Evolutionary conservation across 768 basidiomycete species (phyloP), one percentile per base, ranked within the genome.

Genomic region (Trametes cingulata): DNA sequence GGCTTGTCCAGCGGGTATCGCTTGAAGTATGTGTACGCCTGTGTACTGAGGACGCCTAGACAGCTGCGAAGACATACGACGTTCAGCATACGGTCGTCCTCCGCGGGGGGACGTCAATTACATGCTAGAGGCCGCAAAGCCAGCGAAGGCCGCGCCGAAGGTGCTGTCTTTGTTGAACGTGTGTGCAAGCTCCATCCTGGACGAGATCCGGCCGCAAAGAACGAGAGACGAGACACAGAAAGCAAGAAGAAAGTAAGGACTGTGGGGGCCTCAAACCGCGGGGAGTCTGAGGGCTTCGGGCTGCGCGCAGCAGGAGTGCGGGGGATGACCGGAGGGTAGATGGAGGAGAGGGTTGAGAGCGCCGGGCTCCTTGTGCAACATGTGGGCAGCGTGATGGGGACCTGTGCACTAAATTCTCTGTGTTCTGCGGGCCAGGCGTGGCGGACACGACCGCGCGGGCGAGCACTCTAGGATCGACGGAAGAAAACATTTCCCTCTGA

Each of bases 121-220:
- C 77, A 70, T 48, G 40, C 70, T 66, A n/a, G 87, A 80, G 40
- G 77, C 71, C 0, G 80, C 77, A 61, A 85, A 85, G 33, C 87
- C 87, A 46, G 86, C 67, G 62, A 86, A 80, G 43, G 82, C 71
- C 17, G 86, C 85, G 36, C 87, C 87, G 15, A 88, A 77, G 0
- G 86, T 87, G 65, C 75, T 78, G 68, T 76, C 70, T 52, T 81
- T 65, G 40, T 43, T 68, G 14, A 64, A 41, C 39, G 19, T 49
- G 39, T 35, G 39, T 13, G 46, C 57, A 29, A 46, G 20, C 43
- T 59, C 52, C 58, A 56, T 52, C 46, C 27, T 48, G 19, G 47
- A 7, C 47, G 36, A 25, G n/a, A 22, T 50, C 47, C 49, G 27
- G 50, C 50, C 36, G 20, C 49, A 37, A 33, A 42, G 45, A 22